These are phyloP conservation scores for Aphanomyces invadans DNA, from an alignment of 352 stramenopile species.

Conservation along the genomic window DNA sequence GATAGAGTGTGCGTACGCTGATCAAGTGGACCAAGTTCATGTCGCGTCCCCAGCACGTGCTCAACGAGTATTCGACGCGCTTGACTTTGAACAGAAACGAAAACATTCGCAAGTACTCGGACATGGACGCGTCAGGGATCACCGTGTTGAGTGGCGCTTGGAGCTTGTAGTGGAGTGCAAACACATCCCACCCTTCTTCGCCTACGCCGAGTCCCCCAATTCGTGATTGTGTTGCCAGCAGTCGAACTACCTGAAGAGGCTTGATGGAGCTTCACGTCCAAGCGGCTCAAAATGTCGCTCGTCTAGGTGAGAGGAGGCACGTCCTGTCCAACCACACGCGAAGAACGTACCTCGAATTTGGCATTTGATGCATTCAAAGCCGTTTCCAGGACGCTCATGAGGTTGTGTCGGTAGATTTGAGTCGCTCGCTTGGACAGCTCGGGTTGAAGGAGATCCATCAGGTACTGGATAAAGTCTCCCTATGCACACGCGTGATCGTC, in stretches of 20 bases:
- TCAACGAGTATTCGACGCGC: constrained; percentile 88
- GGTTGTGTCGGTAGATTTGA: constrained; percentile 93
- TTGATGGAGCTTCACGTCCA: constrained; percentile 89
- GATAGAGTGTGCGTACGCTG: constrained; percentile 48
- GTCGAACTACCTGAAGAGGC: constrained; percentile 42
- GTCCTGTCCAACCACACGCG: background rate
- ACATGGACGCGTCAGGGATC: constrained; percentile 78
- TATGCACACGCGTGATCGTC: constrained; percentile 29
- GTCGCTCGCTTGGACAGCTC: constrained; percentile 85
- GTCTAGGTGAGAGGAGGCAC: constrained; percentile 33
- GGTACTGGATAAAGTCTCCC: constrained; percentile 95
- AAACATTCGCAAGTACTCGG: constrained; percentile 86
- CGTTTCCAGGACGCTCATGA: constrained; percentile 91
- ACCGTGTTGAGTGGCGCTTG: constrained; percentile 81
- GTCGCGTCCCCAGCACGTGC: constrained; percentile 94
- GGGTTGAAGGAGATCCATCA: constrained; percentile 91
- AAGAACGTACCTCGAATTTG: constrained; percentile 79
- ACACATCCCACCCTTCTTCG: constrained; percentile 93
- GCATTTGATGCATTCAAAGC: constrained; percentile 94
- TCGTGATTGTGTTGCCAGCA: background rate
- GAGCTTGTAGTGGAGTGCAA: constrained; percentile 86
- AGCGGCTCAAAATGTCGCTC: constrained; percentile 84
- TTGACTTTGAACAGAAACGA: constrained; percentile 87
- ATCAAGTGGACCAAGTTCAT: constrained; percentile 93
- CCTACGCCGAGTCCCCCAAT: constrained; percentile 28